Base-by-base conservation (phyloP, 2,329 filamentous ascomycete genomes). In the Fonsecaea multimorphosa region DNA sequence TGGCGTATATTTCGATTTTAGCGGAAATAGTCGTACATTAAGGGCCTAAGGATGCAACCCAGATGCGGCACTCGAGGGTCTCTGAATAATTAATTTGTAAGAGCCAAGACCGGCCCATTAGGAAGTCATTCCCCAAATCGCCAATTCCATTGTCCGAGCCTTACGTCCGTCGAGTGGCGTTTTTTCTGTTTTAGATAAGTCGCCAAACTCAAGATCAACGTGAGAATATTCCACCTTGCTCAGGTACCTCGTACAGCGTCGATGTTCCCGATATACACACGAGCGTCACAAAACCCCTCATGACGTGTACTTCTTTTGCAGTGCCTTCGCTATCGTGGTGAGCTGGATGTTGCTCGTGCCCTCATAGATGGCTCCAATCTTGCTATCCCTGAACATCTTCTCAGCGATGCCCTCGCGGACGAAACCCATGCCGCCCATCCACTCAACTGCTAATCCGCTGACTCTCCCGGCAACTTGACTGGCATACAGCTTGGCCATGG, bases 371-470 rank as follows among this genome's bases (percentile, higher is more conserved):
- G 93, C 93, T 9, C 95, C 95, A 75, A 99, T 99, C 89, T 98
- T 99, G 85, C 91, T 95, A 78, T 99, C 95, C 54, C 95, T 86
- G 85, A 90, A 99, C 83, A 90, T 97, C 87, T 99, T 99, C 87
- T 99, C 95, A 0, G 95, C 95, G 65, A 97, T 88, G 0, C 95
- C 95, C 79, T 99, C 95, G 52, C 95, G 85, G 16, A 99, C 95
- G 74, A 99, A 99, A 53, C 95, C 95, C 95, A 99, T 98, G 51
- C 95, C 95, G 55, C 95, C 95, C 94, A 98, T 98, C 95, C 95
- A 99, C 82, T 99, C 95, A 31, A 99, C 88, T 0, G 94, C 95
- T 56, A 91, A 85, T 6, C 93, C 89, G 62, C 90, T 91, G 22
- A 99, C 94, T 61, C 87, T 88, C 22, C 91, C 91, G 0, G 95